Percentiles rank a stretch among this genome's conserved stretches.
Conservation (phyloP, 148 eudicot genomes). For the Heliosperma pusillum region DNA sequence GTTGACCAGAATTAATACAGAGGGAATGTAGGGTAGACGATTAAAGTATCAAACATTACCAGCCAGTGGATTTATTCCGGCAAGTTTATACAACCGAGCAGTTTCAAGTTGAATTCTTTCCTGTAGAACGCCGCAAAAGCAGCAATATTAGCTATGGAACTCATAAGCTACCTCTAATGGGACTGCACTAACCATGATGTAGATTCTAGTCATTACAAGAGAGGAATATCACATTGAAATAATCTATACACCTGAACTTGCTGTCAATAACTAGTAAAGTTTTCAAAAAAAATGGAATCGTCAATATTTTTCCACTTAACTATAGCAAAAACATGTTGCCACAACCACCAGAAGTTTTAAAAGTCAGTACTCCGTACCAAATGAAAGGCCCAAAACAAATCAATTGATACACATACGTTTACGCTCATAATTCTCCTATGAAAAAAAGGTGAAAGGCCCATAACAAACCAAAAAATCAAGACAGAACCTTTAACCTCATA, state of each 20-base stretch:
- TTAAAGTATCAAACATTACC: conserved; percentile 36
- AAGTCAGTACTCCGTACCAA: background rate
- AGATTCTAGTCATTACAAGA: background rate
- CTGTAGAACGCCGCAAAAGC: conserved; percentile 42
- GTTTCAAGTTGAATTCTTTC: conserved; percentile 90
- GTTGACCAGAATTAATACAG: background rate
- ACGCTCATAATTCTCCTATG: background rate
- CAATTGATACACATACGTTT: background rate
- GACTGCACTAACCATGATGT: background rate
- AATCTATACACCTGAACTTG: background rate
- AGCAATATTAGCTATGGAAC: conserved; percentile 4
- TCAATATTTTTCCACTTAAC: background rate
- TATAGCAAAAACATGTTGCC: background rate
- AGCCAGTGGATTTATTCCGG: conserved; percentile 90
- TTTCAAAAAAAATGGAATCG: background rate
- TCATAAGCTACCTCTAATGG: background rate
- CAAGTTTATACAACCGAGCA: conserved; percentile 84
- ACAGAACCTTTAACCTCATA: background rate
- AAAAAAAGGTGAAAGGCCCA: background rate
- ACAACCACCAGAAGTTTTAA: background rate
- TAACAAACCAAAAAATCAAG: background rate
- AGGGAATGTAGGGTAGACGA: background rate
- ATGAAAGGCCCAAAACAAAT: background rate
- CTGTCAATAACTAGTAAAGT: background rate
- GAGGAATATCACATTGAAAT: background rate